These are phyloP conservation scores for Nicotiana rustica DNA, from an alignment of 305 asterid genomes.

Conservation along the genomic window DNA sequence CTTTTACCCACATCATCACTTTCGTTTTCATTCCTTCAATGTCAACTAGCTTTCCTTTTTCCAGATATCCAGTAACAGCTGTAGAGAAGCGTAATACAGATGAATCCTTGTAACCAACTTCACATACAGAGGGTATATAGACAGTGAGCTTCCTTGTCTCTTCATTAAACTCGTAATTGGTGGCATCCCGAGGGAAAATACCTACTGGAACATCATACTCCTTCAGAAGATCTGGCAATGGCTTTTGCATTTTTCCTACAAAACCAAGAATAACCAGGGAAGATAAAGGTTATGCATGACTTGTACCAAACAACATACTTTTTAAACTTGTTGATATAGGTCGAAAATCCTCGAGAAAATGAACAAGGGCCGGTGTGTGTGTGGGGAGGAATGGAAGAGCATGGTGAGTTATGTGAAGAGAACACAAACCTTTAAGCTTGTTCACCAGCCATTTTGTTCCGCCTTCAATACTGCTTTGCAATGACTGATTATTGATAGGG, in stretches of 20 bases:
- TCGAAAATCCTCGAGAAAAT: neutral
- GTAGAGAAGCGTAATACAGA: slow-evolving; percentile 71
- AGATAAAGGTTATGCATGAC: neutral
- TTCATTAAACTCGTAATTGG: slow-evolving; percentile 88
- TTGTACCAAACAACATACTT: neutral
- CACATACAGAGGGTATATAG: slow-evolving; percentile 63
- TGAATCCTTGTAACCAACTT: slow-evolving; percentile 78
- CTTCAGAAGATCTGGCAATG: slow-evolving; percentile 70
- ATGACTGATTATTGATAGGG: slow-evolving; percentile 29
- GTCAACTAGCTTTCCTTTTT: slow-evolving; percentile 79
- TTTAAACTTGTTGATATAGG: neutral
- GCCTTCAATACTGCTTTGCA: slow-evolving; percentile 73
- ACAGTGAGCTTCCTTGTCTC: slow-evolving; percentile 68
- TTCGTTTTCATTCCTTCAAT: slow-evolving; percentile 86
- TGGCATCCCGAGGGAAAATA: slow-evolving; percentile 81
- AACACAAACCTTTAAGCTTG: slow-evolving; percentile 74
- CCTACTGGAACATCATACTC: slow-evolving; percentile 77
- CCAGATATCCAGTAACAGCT: slow-evolving; percentile 63
- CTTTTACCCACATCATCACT: slow-evolving; percentile 72
- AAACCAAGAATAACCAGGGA: slow-evolving; percentile 22
- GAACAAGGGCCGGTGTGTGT: neutral
- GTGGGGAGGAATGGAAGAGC: neutral
- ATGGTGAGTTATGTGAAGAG: slow-evolving; percentile 1
- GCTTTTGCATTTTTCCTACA: slow-evolving; percentile 79
- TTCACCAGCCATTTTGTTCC: slow-evolving; percentile 87